phyloP scores from a whole-genome alignment of 208 protist genomes.

The Wallacemonas rigidus region DNA sequence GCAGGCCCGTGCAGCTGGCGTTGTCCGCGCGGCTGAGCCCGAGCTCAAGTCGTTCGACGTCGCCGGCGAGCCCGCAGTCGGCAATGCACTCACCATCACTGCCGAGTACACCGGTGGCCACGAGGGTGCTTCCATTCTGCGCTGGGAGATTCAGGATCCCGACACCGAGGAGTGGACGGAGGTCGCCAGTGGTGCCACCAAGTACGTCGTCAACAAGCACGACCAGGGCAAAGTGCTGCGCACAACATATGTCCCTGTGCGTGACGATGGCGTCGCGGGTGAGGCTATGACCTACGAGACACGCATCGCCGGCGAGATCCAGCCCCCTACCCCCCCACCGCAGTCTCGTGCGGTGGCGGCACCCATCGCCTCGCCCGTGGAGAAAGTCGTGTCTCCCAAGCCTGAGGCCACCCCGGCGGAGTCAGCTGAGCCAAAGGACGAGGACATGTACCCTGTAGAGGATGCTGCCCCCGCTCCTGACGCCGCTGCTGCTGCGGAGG shows the following conservation, averaged over 20 bases:
- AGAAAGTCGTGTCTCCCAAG: background rate
- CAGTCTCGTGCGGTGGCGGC: constrained; percentile 5
- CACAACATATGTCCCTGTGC: constrained; percentile 86
- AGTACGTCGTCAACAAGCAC: constrained; percentile 60
- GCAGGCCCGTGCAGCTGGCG: constrained; percentile 40
- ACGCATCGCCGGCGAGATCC: constrained; percentile 29
- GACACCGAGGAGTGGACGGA: constrained; percentile 56
- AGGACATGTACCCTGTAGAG: constrained; percentile 9
- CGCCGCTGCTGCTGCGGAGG: background rate
- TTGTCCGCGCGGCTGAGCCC: constrained; percentile 56
- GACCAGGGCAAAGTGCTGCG: constrained; percentile 78
- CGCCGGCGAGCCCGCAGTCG: constrained; percentile 59
- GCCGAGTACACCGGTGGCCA: constrained; percentile 79
- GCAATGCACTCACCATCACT: constrained; percentile 60
- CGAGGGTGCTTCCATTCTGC: constrained; percentile 64
- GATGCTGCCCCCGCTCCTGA: background rate
- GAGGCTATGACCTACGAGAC: constrained; percentile 70
- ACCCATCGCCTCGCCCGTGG: constrained; percentile 3
- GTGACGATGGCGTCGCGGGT: constrained; percentile 72
- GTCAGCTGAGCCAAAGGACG: background rate
- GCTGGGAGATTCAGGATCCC: constrained; percentile 75
- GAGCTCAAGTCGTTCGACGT: constrained; percentile 70
- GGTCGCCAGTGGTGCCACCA: constrained; percentile 46
- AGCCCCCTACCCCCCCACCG: constrained; percentile 17
- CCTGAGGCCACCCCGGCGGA: constrained; percentile 3